Evolutionary conservation across 352 stramenopile species (phyloP).

Genomic region (Phytophthora foliorum): DNA sequence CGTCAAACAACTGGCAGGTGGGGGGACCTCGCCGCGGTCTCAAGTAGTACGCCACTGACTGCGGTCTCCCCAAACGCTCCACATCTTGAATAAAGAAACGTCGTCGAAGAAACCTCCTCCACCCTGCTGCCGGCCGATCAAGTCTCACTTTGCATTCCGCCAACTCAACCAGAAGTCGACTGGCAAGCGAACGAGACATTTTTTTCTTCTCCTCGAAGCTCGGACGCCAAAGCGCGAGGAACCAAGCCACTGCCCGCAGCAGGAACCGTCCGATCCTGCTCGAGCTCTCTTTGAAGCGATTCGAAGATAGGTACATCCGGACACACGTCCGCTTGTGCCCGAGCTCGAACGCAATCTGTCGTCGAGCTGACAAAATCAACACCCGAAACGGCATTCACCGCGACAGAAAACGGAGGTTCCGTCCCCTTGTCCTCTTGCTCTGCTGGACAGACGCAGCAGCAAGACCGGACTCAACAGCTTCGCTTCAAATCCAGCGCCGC

Average conservation of each 20-base stretch:
- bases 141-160: conserved; percentile 6
- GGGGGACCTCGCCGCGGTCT: conserved; percentile 17
- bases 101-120: background rate
- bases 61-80: conserved; percentile 7
- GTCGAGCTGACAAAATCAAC: background rate
- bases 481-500: conserved; percentile 42
- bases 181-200: background rate
- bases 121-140: background rate
- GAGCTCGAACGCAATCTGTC: conserved; percentile 6
- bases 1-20: background rate
- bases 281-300: conserved; percentile 25
- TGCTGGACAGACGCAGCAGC: conserved; percentile 37
- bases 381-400: conserved; percentile 13
- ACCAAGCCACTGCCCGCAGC: conserved; percentile 11
- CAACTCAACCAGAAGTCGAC: background rate
- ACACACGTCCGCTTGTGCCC: background rate
- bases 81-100: conserved; percentile 13
- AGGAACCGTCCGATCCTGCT: conserved; percentile 13
- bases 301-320: conserved; percentile 16
- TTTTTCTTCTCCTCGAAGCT: background rate
- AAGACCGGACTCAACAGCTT: conserved; percentile 43
- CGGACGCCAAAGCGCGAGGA: conserved; percentile 11
- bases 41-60: conserved; percentile 24
- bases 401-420: conserved; percentile 37
- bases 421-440: conserved; percentile 40